Evolutionary conservation across 2,329 filamentous ascomycete species (phyloP).

Genomic region (Hymenoscyphus scutula): DNA sequence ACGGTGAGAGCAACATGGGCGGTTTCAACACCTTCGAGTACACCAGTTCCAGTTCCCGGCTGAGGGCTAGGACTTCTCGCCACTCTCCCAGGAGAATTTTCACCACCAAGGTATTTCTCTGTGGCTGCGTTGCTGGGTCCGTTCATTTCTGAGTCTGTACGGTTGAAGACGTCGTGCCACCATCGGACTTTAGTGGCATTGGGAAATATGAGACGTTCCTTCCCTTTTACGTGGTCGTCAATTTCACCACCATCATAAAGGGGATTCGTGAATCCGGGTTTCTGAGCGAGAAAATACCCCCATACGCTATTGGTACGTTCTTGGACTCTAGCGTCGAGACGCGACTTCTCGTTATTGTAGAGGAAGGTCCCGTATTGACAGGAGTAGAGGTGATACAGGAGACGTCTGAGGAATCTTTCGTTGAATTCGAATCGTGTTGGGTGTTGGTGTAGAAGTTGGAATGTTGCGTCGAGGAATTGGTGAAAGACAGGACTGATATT

Average conservation of each 20-base stretch:
- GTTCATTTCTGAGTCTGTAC: slow-evolving; percentile 93
- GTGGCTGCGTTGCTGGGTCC: slow-evolving; percentile 54
- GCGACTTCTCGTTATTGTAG: slow-evolving; percentile 90
- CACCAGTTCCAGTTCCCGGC: slow-evolving; percentile 17
- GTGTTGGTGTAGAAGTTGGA: slow-evolving; percentile 82
- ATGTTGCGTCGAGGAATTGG: slow-evolving; percentile 92
- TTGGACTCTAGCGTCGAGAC: slow-evolving; percentile 64
- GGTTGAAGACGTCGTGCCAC: slow-evolving; percentile 88
- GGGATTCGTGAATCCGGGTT: slow-evolving; percentile 77
- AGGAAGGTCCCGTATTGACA: slow-evolving; percentile 97
- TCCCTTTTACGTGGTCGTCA: slow-evolving; percentile 76
- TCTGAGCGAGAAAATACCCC: slow-evolving; percentile 88
- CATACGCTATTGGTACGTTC: slow-evolving; percentile 84
- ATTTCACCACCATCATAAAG: slow-evolving; percentile 68
- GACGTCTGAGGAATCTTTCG: slow-evolving; percentile 82
- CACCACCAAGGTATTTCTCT: slow-evolving; percentile 27
- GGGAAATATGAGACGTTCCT: slow-evolving; percentile 82
- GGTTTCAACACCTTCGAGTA: slow-evolving; percentile 33
- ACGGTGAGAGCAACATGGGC: slow-evolving; percentile 22
- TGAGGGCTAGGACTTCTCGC: slow-evolving; percentile 10
- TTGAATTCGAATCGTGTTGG: slow-evolving; percentile 94
- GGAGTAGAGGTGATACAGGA: slow-evolving; percentile 91
- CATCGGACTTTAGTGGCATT: slow-evolving; percentile 75
- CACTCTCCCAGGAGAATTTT: not conserved
- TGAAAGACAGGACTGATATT: slow-evolving; percentile 97